These are phyloP conservation scores for Botrytis sinoallii DNA, from an alignment of 2,329 filamentous ascomycete species.

Conservation along the genomic window DNA sequence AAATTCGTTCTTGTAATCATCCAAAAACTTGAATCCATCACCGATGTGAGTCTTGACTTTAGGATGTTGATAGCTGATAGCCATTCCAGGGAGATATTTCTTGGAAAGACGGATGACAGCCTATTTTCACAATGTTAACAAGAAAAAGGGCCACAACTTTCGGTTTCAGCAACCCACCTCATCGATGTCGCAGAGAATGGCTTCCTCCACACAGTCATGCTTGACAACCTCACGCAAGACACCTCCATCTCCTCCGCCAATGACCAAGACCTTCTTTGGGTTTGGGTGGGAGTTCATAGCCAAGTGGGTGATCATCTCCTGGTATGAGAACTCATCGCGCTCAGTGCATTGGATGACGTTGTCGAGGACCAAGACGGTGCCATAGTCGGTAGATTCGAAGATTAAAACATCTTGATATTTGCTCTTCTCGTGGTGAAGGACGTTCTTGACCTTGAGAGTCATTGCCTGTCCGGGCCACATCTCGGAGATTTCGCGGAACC, in stretches of 20 bases:
- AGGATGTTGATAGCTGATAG: conserved; percentile 87
- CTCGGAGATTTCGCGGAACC: conserved; percentile 97
- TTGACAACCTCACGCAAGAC: conserved; percentile 98
- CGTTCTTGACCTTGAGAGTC: conserved; percentile 96
- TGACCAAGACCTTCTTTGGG: conserved; percentile 97
- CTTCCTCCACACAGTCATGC: conserved; percentile 95
- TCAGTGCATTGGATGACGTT: conserved; percentile 99
- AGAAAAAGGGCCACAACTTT: conserved; percentile 6
- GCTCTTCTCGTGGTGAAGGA: conserved; percentile 98
- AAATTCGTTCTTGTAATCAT: conserved; percentile 94
- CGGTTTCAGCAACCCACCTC: conserved; percentile 55
- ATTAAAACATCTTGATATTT: conserved; percentile 98
- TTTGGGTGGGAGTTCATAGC: conserved; percentile 98
- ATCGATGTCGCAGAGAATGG: conserved; percentile 96
- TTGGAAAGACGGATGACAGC: conserved; percentile 98
- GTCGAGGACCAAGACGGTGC: conserved; percentile 93
- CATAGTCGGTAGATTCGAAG: conserved; percentile 97
- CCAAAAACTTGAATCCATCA: conserved; percentile 98
- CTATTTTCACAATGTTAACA: conserved; percentile 41
- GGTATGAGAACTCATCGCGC: conserved; percentile 98
- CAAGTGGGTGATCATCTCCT: conserved; percentile 99
- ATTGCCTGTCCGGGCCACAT: conserved; percentile 99
- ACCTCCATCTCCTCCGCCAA: conserved; percentile 95
- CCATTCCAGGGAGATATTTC: conserved; percentile 94
- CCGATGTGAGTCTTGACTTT: conserved; percentile 90